phyloP scores from a whole-genome alignment of 2,329 filamentous ascomycete genomes.

The Plenodomus lindquistii region DNA sequence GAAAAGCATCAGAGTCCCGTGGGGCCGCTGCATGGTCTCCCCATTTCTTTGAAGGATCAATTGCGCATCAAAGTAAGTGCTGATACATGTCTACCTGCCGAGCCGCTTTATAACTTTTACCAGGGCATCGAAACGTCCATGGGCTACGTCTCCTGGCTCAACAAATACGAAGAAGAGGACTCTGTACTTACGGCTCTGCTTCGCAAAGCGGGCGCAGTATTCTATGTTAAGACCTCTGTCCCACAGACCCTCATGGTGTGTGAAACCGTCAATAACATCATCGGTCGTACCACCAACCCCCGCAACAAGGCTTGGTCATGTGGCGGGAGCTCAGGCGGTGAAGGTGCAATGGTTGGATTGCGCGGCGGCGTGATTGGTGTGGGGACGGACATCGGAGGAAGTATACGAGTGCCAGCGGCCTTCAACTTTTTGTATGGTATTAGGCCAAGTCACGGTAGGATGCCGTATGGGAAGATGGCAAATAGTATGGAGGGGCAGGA shows the following conservation, averaged over 20 bases:
- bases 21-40: constrained; percentile 49
- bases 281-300: constrained; percentile 58
- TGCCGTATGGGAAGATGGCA: constrained; percentile 41
- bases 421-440: constrained; percentile 62
- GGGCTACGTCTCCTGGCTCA: constrained; percentile 59
- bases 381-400: constrained; percentile 60
- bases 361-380: constrained; percentile 58
- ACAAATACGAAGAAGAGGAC: constrained; percentile 31
- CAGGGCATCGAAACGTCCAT: constrained; percentile 47
- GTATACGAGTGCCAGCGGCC: constrained; percentile 59
- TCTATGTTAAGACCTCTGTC: constrained; percentile 59
- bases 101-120: background rate
- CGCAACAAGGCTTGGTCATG: constrained; percentile 55
- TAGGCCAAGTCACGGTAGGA: constrained; percentile 50
- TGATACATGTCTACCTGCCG: background rate
- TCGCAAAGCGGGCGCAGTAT: constrained; percentile 51
- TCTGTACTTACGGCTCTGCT: constrained; percentile 1
- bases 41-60: constrained; percentile 49
- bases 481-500: constrained; percentile 65
- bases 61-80: constrained; percentile 43
- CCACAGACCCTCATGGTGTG: constrained; percentile 60
- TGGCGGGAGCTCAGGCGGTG: constrained; percentile 61
- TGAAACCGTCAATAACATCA: constrained; percentile 55
- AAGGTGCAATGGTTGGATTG: constrained; percentile 59
- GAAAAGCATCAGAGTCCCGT: constrained; percentile 28